A percentile compares a stretch with the other conserved stretches of the same genome.
phyloP scores from a whole-genome alignment of 441 rosid species.

The Erodium moschatum region DNA sequence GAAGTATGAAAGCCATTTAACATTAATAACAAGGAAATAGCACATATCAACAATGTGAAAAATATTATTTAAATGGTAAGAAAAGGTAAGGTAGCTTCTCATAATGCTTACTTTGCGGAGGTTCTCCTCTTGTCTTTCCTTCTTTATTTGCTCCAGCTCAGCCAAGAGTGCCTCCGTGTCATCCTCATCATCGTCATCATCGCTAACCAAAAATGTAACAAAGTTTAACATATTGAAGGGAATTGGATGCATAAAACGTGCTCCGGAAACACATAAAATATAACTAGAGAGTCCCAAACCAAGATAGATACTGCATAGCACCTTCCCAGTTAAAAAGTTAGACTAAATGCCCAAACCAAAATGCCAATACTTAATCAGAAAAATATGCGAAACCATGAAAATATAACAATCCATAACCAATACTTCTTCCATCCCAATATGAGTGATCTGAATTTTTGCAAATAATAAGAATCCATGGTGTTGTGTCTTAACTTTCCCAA shows the following conservation, averaged over 20 bases:
- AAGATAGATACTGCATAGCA: background rate
- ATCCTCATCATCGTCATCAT: conserved; percentile 71
- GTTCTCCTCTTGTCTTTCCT: conserved; percentile 94
- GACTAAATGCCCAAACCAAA: background rate
- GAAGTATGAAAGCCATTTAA: background rate
- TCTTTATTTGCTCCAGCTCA: conserved; percentile 89
- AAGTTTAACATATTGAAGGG: background rate
- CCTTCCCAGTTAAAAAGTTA: background rate
- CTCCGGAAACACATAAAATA: background rate
- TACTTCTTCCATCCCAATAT: background rate
- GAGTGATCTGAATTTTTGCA: background rate
- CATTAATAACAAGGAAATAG: background rate
- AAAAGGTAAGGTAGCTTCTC: background rate
- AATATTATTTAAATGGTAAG: background rate
- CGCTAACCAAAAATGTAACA: conserved; percentile 23
- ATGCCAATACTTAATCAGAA: background rate
- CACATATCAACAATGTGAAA: background rate
- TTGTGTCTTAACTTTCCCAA: background rate
- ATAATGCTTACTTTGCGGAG: conserved; percentile 50
- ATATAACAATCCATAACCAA: background rate
- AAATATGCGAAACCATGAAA: background rate
- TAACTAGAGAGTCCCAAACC: background rate
- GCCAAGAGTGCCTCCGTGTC: conserved; percentile 88
- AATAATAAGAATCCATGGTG: background rate
- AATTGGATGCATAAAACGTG: background rate